Percentiles rank a stretch among this genome's conserved stretches.
These are phyloP conservation scores for Populus ilicifolia DNA, from an alignment of 345 rosid species.

Conservation along the genomic window DNA sequence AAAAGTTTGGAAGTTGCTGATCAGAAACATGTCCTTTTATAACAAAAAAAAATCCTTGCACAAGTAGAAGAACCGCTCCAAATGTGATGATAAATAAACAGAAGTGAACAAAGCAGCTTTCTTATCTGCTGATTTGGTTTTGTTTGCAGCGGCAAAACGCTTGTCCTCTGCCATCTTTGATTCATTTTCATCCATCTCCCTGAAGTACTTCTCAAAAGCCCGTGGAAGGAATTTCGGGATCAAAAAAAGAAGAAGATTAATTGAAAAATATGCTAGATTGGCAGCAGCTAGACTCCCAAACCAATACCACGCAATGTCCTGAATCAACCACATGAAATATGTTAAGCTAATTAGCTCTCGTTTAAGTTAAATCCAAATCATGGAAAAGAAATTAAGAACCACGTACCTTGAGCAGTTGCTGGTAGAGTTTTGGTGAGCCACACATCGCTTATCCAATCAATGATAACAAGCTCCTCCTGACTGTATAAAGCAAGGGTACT, in stretches of 20 bases:
- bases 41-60: neutral
- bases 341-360: neutral
- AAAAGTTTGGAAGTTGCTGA: neutral
- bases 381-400: neutral
- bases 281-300: constrained; percentile 62
- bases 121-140: constrained; percentile 29
- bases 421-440: constrained; percentile 68
- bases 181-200: constrained; percentile 48
- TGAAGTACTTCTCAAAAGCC: constrained; percentile 68
- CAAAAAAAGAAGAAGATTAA: constrained; percentile 68
- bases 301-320: constrained; percentile 73
- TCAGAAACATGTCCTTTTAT: neutral
- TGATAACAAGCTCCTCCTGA: constrained; percentile 63
- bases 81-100: neutral
- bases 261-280: constrained; percentile 59
- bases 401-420: constrained; percentile 49
- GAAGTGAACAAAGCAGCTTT: constrained; percentile 41
- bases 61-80: neutral
- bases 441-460: constrained; percentile 64
- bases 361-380: neutral
- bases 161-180: constrained; percentile 59
- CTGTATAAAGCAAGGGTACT: constrained; percentile 73
- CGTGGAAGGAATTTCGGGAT: constrained; percentile 79
- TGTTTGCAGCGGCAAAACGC: constrained; percentile 26
- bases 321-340: neutral